These are phyloP conservation scores for Rhodosporidiobolus sp. DNA, from an alignment of 768 basidiomycete genomes.

Conservation along the genomic window DNA sequence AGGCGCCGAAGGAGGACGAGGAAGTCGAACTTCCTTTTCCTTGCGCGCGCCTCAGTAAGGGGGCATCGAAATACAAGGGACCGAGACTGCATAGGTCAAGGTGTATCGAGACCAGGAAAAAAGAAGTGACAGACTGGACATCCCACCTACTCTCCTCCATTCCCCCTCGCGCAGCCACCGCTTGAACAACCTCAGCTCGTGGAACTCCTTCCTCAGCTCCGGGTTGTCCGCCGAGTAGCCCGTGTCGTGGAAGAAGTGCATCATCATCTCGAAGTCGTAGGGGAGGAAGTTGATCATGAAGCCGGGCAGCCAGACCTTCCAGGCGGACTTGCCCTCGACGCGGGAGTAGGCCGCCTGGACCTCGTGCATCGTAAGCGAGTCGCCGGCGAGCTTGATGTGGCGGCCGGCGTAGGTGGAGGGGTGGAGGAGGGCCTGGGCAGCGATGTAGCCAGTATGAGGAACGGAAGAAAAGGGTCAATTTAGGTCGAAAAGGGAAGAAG, in stretches of 20 bases:
- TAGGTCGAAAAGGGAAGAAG: too few relatives aligned
- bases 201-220: constrained; percentile 35
- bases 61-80: too few relatives aligned
- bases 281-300: constrained; percentile 5
- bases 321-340: constrained; percentile 18
- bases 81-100: too few relatives aligned
- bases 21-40: too few relatives aligned
- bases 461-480: not conserved
- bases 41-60: too few relatives aligned
- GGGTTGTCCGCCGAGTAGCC: constrained; percentile 36
- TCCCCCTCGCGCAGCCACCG: constrained; percentile 1
- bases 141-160: not conserved
- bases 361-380: constrained; percentile 34
- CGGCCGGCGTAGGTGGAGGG: constrained; percentile 34
- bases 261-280: constrained; percentile 18
- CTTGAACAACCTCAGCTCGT: constrained; percentile 20
- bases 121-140: too few relatives aligned
- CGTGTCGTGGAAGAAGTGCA: constrained; percentile 30
- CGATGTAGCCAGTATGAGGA: constrained; percentile 20
- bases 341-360: constrained; percentile 21
- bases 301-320: constrained; percentile 5
- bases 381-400: constrained; percentile 38
- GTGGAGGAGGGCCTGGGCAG: constrained; percentile 41
- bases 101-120: too few relatives aligned
- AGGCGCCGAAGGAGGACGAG: too few relatives aligned